Conservation (phyloP, 305 asterid genomes). For the Solanum aculeatissimum region DNA sequence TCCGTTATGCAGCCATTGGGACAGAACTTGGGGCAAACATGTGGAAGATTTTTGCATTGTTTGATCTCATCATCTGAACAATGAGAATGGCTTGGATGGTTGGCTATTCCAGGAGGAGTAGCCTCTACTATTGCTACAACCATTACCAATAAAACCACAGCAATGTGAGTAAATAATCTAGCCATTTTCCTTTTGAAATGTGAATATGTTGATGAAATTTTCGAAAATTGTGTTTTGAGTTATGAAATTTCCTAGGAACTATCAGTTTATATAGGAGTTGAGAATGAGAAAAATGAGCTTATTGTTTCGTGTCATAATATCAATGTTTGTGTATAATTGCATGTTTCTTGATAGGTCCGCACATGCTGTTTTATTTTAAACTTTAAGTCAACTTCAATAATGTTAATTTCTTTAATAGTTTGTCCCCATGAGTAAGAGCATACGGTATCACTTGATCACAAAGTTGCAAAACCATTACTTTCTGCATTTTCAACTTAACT, state of each 20-base stretch:
- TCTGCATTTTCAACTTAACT: background rate
- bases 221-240: background rate
- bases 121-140: background rate
- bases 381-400: slow-evolving; percentile 5
- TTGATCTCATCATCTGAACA: slow-evolving; percentile 1
- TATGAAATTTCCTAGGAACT: background rate
- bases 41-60: slow-evolving; percentile 1
- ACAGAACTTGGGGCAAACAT: slow-evolving; percentile 4
- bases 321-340: background rate
- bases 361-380: background rate
- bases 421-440: background rate
- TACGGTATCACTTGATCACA: slow-evolving; percentile 18
- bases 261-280: background rate
- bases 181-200: background rate
- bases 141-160: background rate
- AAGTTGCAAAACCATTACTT: slow-evolving; percentile 7
- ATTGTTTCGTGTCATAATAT: background rate
- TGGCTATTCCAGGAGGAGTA: slow-evolving; percentile 34
- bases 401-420: background rate
- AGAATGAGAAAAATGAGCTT: background rate
- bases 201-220: background rate
- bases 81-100: slow-evolving; percentile 35
- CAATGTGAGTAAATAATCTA: background rate
- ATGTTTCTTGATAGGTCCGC: slow-evolving; percentile 3
- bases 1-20: slow-evolving; percentile 22